Evolutionary conservation across 1,284 basidiomycete species (phyloP), one percentile per base, ranked within the genome.

Genomic region (Earliella scabrosa): DNA sequence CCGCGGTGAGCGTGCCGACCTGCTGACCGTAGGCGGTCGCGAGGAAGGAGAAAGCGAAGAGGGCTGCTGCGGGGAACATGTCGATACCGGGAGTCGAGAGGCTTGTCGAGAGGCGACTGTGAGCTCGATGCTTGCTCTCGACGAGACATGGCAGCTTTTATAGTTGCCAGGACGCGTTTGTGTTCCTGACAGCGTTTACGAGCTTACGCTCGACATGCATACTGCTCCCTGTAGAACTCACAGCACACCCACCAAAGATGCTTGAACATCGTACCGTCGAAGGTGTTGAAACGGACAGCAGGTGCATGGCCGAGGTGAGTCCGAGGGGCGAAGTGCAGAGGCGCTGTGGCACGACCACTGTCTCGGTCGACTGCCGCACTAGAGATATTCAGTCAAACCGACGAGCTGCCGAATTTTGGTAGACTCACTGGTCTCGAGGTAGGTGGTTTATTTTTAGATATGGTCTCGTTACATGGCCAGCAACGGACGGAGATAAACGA

Each of bases 1-100:
- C 74, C 14, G 74, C 65, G 24, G 66, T 68, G 26, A 65, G 51
- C 20, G 72, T 73, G 54, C 73, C 74, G 57, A 65, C 66, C 58
- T 73, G 72, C 63, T 75, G 74, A 47, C 51, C 70, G 52, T 63
- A 64, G 36, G 52, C 68, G 44, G 62, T 53, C 45, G 70, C 67
- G 35, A 67, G 57, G 55, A 65, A 57, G 20, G 66, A 59, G 60
- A 71, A 63, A 13, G 66, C 60, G 61, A 64, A 41, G 60, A 71
- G 68, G 29, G 66, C 58, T 20, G 56, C 62, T 21, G 63, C 53
- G 59, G 59, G 64, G 62, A 68, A 69, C 69, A 71, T 71, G 36
- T 27, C 32, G 59, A 41, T 45, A 40, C 43, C 36, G 44, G 41
- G 41, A 50, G 51, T 50, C 49, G 59, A 52, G 45, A 43, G 21